Percentiles rank a stretch among this genome's conserved stretches.
phyloP scores from a whole-genome alignment of 1,284 basidiomycete species.

The Boletus nobilissimus region DNA sequence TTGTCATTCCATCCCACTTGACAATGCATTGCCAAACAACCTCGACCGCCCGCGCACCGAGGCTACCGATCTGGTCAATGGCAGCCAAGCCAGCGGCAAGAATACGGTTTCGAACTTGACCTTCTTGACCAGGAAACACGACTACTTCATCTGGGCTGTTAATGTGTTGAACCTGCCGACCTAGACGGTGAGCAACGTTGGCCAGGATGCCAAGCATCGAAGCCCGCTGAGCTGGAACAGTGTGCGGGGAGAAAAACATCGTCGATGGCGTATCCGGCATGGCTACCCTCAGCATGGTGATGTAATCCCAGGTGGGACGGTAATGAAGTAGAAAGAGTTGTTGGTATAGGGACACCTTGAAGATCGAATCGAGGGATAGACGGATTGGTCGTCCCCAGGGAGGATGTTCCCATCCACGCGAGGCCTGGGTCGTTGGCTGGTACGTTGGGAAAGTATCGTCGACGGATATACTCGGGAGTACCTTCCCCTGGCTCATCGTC shows the following conservation, averaged over 20 bases:
- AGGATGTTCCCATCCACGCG: slow-evolving; percentile 74
- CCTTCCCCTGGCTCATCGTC: slow-evolving; percentile 67
- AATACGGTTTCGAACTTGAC: slow-evolving; percentile 60
- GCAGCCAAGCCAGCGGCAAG: slow-evolving; percentile 73
- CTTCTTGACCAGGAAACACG: slow-evolving; percentile 60
- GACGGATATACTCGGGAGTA: slow-evolving; percentile 84
- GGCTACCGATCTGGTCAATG: slow-evolving; percentile 70
- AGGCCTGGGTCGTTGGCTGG: slow-evolving; percentile 75
- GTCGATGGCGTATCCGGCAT: slow-evolving; percentile 89
- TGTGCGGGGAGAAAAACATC: slow-evolving; percentile 87
- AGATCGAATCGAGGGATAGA: slow-evolving; percentile 77
- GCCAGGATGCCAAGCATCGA: slow-evolving; percentile 83
- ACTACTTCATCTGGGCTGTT: slow-evolving; percentile 46
- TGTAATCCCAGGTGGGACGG: slow-evolving; percentile 90
- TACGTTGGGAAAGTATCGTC: slow-evolving; percentile 83
- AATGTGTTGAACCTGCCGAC: slow-evolving; percentile 41
- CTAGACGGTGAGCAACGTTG: slow-evolving; percentile 63
- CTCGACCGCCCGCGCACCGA: slow-evolving; percentile 74
- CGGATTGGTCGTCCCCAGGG: slow-evolving; percentile 36
- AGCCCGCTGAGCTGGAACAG: slow-evolving; percentile 85
- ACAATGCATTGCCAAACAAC: slow-evolving; percentile 77
- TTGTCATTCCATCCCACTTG: slow-evolving; percentile 60
- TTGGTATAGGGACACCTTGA: slow-evolving; percentile 71
- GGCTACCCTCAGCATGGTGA: slow-evolving; percentile 83
- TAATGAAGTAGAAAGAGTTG: slow-evolving; percentile 60